phyloP scores from a whole-genome alignment of 305 asterid species.

The Ilex paraguariensis region DNA sequence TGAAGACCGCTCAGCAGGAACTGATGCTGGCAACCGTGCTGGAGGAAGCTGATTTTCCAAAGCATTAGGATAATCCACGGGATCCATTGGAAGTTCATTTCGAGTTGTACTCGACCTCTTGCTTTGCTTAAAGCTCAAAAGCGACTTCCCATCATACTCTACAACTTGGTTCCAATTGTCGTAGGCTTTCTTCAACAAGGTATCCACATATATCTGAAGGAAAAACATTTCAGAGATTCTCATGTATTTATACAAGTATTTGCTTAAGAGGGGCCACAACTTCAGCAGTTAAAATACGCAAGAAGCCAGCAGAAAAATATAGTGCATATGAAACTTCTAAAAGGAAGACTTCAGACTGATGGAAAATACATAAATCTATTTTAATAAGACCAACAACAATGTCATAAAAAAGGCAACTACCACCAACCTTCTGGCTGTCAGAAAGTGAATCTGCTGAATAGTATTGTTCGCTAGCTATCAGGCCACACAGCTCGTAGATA shows the following conservation, averaged over 20 bases:
- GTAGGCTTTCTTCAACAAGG: constrained; percentile 86
- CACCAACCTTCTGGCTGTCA: constrained; percentile 56
- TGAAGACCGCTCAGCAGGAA: constrained; percentile 43
- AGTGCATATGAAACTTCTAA: constrained; percentile 2
- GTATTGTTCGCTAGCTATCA: constrained; percentile 53
- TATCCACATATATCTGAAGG: constrained; percentile 73
- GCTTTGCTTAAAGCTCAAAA: constrained; percentile 60
- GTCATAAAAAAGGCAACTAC: background rate
- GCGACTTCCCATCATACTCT: constrained; percentile 93
- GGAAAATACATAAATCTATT: constrained; percentile 4
- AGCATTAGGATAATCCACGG: constrained; percentile 51
- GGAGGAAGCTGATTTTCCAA: constrained; percentile 52
- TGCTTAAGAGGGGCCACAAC: no score
- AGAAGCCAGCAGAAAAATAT: background rate
- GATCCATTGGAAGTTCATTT: constrained; percentile 51
- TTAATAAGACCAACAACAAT: background rate
- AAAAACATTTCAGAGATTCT: constrained; percentile 4
- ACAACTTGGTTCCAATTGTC: constrained; percentile 89
- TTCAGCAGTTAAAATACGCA: no score
- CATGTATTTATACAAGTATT: background rate
- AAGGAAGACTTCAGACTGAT: no score
- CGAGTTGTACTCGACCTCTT: constrained; percentile 37
- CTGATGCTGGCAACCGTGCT: constrained; percentile 40
- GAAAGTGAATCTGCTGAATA: constrained; percentile 56
- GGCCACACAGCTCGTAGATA: constrained; percentile 86